phyloP scores from a whole-genome alignment of 78 protist species.

The Emiliania huxleyi region DNA sequence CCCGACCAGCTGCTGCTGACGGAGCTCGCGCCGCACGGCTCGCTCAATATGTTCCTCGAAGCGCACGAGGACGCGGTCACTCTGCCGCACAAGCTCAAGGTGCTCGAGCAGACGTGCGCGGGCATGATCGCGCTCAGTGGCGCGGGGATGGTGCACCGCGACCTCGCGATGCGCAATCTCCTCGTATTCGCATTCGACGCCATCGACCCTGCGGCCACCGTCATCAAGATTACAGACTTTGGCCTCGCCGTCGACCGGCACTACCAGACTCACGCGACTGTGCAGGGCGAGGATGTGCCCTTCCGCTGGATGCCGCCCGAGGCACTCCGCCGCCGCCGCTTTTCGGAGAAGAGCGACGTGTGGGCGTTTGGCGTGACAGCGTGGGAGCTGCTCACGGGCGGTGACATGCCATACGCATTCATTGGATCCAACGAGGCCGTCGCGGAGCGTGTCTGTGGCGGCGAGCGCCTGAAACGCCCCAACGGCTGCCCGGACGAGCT shows the following conservation, averaged over 20 bases:
- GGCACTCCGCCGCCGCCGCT: constrained; percentile 22
- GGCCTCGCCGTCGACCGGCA: neutral
- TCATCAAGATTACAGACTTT: neutral
- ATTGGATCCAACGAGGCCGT: neutral
- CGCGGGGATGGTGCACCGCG: neutral
- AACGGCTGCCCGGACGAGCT: neutral
- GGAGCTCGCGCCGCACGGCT: constrained; percentile 7
- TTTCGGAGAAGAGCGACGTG: constrained; percentile 33
- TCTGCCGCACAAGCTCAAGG: neutral
- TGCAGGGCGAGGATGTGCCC: neutral
- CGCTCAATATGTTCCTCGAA: neutral
- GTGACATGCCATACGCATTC: neutral
- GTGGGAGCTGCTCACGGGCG: constrained; percentile 38
- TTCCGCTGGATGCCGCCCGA: constrained; percentile 14
- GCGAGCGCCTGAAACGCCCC: neutral
- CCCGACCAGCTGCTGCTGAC: constrained; percentile 2
- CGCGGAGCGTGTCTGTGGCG: neutral
- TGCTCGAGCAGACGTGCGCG: constrained; percentile 6
- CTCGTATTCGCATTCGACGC: neutral
- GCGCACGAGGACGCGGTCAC: neutral
- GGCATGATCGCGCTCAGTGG: neutral
- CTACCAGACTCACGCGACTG: neutral
- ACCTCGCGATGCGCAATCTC: neutral
- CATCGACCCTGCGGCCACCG: neutral
- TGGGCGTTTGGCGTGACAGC: constrained; percentile 41